Evolutionary conservation across 2,329 filamentous ascomycete genomes (phyloP), one percentile per base, ranked within the genome.

Genomic region (Aspergillus nomiae): DNA sequence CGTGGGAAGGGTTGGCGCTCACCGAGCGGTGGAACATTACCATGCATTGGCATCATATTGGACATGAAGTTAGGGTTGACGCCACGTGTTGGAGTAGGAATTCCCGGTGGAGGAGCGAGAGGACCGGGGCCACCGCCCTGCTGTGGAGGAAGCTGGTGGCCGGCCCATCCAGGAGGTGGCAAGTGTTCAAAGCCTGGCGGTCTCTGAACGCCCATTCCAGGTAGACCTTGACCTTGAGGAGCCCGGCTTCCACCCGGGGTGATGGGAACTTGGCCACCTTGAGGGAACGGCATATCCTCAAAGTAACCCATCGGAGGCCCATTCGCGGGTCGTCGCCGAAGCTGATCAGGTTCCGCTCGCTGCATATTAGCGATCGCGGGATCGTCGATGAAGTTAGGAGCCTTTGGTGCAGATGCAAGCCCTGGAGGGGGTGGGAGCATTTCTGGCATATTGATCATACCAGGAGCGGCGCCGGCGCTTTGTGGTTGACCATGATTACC

Each of bases 121-220:
- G 76, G 76, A 43, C 67, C 71, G 9, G 71, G 74, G 30, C 67
- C 71, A 60, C 70, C 74, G 57, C 71, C 74, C 58, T 78, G 78
- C 58, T 75, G 77, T 16, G 71, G 75, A 32, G 73, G 74, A 54
- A 74, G 66, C 57, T 77, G 74, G 38, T 66, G 76, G 26, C 75
- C 76, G 26, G 70, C 69, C 77, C 78, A 80, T 60, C 77, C 77
- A 16, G 77, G 76, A 48, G 76, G 76, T 19, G 76, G 76, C 65
- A 80, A 64, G 59, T 80, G 78, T 26, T 81, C 79, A 50, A 82
- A 75, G 24, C 80, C 80, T 38, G 79, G 80, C 46, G 80, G 80
- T 62, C 80, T 73, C 63, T 79, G 80, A 34, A 82, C 72, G 26
- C 75, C 76, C 73, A 80, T 76, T 26, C 72, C 67, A 58, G 73